Base-by-base conservation (phyloP, 129 eudicot genomes). In the Solidago caesia region DNA sequence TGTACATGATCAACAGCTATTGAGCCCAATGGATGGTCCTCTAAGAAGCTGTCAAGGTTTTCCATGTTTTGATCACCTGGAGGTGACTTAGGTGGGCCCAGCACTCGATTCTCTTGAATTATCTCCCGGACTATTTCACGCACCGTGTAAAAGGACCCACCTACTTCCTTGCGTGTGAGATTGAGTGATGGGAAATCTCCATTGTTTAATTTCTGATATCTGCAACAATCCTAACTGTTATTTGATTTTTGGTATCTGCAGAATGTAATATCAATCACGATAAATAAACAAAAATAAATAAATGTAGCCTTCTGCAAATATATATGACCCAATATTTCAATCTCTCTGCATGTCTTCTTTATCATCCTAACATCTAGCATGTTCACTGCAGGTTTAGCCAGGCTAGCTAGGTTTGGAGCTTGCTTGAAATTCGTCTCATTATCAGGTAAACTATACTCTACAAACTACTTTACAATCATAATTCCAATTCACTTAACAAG, bases 151-250 rank as follows among this genome's bases (percentile, higher is more conserved):
- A 86, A 94, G 53, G 98, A 94, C 66, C 98, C 98, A 46, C 98
- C 98, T 74, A 94, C 97, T 87, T 94, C 97, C 82, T 91, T 94
- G 75, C 92, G 97, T 60, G 98, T 86, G 69, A 90, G 85, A 76
- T 78, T 94, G 71, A 94, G 89, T 1, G 98, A 90, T 68, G 98
- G 98, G 51, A 94, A 94, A 72, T 82, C 86, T 46, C 98, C 97
- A 42, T 84, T 70, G 81, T 94, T 85, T 64, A 80, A 67, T 16
- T 56, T 80, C 83, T 94, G 98, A 75, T 90, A 78, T 79, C 98
- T 94, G 85, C 77, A 88, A 86, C 27, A 56, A 66, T 29, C 46
- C 45, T 16, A 79, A 33, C 9, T 27, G 52, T 77, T 69, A 77
- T 69, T 55, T 76, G 42, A 44, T 76, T 77, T 45, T 51, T 39